phyloP scores from a whole-genome alignment of 345 rosid genomes.

The Pelargonium nanum region DNA sequence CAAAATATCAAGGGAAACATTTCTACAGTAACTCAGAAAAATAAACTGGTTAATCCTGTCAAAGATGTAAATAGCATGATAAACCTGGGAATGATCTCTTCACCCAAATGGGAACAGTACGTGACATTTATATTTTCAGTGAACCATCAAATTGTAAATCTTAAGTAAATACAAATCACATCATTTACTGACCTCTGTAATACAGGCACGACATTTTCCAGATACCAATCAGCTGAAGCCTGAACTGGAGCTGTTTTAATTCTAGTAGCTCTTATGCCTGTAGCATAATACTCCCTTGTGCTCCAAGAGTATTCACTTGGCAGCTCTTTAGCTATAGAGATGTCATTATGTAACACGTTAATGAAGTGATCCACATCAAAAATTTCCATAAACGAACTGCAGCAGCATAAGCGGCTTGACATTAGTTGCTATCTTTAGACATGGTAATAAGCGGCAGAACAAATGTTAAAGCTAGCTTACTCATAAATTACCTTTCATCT shows the following conservation, averaged over 20 bases:
- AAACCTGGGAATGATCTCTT: not conserved
- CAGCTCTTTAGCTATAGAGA: conserved; percentile 53
- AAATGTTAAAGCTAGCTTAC: conserved; percentile 8
- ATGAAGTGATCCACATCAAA: conserved; percentile 88
- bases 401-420: conserved; percentile 11
- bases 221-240: conserved; percentile 81
- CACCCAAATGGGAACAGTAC: not conserved
- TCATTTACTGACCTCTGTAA: conserved; percentile 53
- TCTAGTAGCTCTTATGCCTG: conserved; percentile 87
- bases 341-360: conserved; percentile 39
- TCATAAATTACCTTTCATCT: conserved; percentile 64
- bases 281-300: conserved; percentile 86
- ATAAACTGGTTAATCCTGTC: not conserved
- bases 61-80: not conserved
- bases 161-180: not conserved
- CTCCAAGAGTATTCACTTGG: conserved; percentile 74
- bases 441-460: not conserved
- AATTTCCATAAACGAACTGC: conserved; percentile 72
- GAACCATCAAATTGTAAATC: not conserved
- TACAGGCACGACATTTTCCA: conserved; percentile 79
- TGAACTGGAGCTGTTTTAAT: conserved; percentile 84
- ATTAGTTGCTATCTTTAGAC: not conserved
- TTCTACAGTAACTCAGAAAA: not conserved
- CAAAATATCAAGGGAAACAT: not conserved
- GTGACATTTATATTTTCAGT: not conserved